These are phyloP conservation scores for Diaporthe amygdali DNA, from an alignment of 2,329 filamentous ascomycete genomes.

Conservation along the genomic window DNA sequence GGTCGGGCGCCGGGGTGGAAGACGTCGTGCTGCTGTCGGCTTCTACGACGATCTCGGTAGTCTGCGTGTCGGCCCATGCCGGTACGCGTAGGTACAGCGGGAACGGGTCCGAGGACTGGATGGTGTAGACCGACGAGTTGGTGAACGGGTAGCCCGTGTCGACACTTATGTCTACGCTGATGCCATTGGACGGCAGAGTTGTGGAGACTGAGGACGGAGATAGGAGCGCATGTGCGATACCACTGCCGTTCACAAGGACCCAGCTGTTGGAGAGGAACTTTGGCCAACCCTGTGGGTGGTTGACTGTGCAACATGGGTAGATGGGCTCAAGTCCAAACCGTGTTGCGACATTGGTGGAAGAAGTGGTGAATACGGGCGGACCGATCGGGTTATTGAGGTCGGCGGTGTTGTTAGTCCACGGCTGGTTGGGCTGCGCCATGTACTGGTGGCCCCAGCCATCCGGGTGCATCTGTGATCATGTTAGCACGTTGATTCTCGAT, in stretches of 20 bases:
- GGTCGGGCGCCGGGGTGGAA: not conserved
- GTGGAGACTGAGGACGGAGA: slow-evolving; percentile 48
- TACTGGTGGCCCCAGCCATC: slow-evolving; percentile 55
- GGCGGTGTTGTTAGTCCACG: slow-evolving; percentile 34
- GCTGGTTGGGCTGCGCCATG: slow-evolving; percentile 55
- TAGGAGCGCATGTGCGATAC: slow-evolving; percentile 56
- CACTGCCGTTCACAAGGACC: slow-evolving; percentile 45
- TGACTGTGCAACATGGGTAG: slow-evolving; percentile 59
- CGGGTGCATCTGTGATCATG: not conserved
- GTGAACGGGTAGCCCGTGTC: slow-evolving; percentile 52
- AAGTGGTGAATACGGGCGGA: slow-evolving; percentile 50
- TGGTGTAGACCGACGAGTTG: slow-evolving; percentile 34
- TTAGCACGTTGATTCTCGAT: not conserved
- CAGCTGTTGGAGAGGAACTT: slow-evolving; percentile 56
- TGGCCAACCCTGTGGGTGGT: slow-evolving; percentile 58
- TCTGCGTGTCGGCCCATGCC: slow-evolving; percentile 31
- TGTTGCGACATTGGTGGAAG: slow-evolving; percentile 44
- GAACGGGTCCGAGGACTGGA: slow-evolving; percentile 33
- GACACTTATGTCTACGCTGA: slow-evolving; percentile 45
- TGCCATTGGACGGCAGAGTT: slow-evolving; percentile 32
- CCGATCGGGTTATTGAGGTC: slow-evolving; percentile 32
- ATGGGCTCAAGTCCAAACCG: slow-evolving; percentile 55
- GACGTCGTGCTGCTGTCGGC: not conserved
- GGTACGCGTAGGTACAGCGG: slow-evolving; percentile 37
- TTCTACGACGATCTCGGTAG: slow-evolving; percentile 29